Evolutionary conservation across 2,329 filamentous ascomycete genomes (phyloP), one percentile per base, ranked within the genome.

Genomic region (Aspergillus tanneri): DNA sequence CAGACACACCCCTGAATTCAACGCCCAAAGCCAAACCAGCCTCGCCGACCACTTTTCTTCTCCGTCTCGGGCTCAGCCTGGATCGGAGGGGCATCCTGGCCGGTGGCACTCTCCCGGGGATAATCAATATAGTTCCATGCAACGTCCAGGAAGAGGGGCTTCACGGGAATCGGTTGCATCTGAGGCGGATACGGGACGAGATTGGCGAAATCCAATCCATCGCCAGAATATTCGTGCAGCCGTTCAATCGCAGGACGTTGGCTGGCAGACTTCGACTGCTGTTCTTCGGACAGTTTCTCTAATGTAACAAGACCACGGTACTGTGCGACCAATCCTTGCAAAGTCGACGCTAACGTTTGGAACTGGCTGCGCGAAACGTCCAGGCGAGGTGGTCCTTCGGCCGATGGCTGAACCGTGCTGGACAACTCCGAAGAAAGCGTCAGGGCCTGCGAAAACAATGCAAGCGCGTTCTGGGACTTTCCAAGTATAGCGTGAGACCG

Each of bases 111-210:
- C 52, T 83, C 83, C 25, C 84, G 84, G 0, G 91, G 90, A 65
- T 99, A 99, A 40, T 90, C 84, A 53, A 99, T 91, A 67, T 96
- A 97, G 67, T 97, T 97, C 88, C 90, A 99, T 8, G 93, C 93
- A 6, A 96, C 86, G 65, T 99, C 93, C 50, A 97, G 82, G 77
- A 97, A 97, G 25, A 97, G 78, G 22, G 93, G 93, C 75, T 99
- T 99, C 43, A 96, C 86, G 0, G 93, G 90, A 30, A 97, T 83
- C 1, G 87, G 80, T 53, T 88, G 83, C 57, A 96, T 74, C 64
- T 84, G 87, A 1, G 92, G 91, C 10, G 93, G 93, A 68, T 91
- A 96, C 4, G 84, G 81, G 38, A 97, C 91, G 21, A 99, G 74
- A 57, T 92, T 92, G 34, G 77, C 77, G 21, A 96, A 76, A 65